Percentiles rank a stretch among this genome's conserved stretches.
Conservation (phyloP, 805 yeast species). For the Cyberlindnera mrakii region DNA sequence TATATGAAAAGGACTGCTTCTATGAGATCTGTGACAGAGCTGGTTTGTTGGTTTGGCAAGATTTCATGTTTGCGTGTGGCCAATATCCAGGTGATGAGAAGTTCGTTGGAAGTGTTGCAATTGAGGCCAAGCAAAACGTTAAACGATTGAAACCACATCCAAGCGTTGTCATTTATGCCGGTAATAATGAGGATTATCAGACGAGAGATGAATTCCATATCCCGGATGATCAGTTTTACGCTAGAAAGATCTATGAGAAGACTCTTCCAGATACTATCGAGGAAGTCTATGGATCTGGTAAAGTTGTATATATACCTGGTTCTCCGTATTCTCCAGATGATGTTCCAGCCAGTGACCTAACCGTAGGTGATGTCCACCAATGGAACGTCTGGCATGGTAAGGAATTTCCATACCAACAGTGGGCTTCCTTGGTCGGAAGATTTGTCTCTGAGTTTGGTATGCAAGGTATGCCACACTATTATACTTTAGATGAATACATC, state of each 20-base stretch:
- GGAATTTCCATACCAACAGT: conserved; percentile 43
- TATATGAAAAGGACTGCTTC: conserved; percentile 14
- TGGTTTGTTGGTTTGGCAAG: conserved; percentile 45
- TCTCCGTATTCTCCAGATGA: conserved; percentile 45
- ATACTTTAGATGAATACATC: conserved; percentile 32
- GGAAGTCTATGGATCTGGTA: conserved; percentile 39
- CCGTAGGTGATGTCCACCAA: conserved; percentile 46
- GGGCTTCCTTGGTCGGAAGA: conserved; percentile 40
- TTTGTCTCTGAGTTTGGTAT: conserved; percentile 52
- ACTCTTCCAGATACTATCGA: conserved; percentile 35
- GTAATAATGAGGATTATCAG: conserved; percentile 18
- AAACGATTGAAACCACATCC: conserved; percentile 35
- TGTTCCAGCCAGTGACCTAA: conserved; percentile 27
- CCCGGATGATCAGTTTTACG: conserved; percentile 12
- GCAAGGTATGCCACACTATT: conserved; percentile 37
- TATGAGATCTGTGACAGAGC: conserved; percentile 11
- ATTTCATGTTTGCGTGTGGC: conserved; percentile 54
- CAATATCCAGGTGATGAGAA: conserved; percentile 40
- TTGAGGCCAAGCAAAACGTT: conserved; percentile 35
- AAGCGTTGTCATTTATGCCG: conserved; percentile 25
- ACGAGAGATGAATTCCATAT: conserved; percentile 9
- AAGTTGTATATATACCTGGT: conserved; percentile 36
- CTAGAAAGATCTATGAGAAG: conserved; percentile 12
- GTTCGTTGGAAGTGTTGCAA: conserved; percentile 29
- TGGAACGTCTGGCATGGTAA: conserved; percentile 56